Evolutionary conservation across 768 basidiomycete species (phyloP), one percentile per base, ranked within the genome.

Genomic region (Amanita rimosa): DNA sequence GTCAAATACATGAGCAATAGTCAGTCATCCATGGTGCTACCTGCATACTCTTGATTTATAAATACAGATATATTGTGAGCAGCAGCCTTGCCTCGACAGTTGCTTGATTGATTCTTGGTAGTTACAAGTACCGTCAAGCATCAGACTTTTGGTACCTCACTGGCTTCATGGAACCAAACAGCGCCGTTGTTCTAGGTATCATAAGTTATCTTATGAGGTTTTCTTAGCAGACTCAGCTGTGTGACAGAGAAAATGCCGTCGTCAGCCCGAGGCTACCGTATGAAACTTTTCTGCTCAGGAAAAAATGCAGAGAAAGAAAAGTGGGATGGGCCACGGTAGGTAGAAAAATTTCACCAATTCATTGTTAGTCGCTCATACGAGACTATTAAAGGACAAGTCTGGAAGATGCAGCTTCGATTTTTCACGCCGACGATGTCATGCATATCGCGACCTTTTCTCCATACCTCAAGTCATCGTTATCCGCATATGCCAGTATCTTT

Each of bases 111-210:
- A 51, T 53, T 7, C 40, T 57, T 14, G 41, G 33, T 33, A 98
- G 94, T 64, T 96, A 97, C 73, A 93, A 93, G 62, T 96, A 89
- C 60, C 79, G 95, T 19, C 95, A 95, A 65, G 79, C 80, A 0
- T 91, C 88, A 33, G 84, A 95, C 64, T 89, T 94, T 62, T 91
- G 85, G 85, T 98, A 99, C 63, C 71, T 99, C 11, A 96, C 96
- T 0, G 96, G 96, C 9, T 96, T 96, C 58, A 80, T 91, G 50
- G 95, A 98, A 60, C 89, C 93, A 1, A 85, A 95, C 49, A 78
- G 95, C 14, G 93, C 89, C 0, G 69, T 98, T 37, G 72, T 97
- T 34, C 72, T 99, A 40, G 81, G 91, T 88, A 4, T 17, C 48
- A 37, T 14, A 17, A 45, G 26, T 45, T 29, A 19, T 24, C 22